Evolutionary conservation across 2,329 filamentous ascomycete species (phyloP), one percentile per base, ranked within the genome.

Genomic region (Alternaria ventricosa): DNA sequence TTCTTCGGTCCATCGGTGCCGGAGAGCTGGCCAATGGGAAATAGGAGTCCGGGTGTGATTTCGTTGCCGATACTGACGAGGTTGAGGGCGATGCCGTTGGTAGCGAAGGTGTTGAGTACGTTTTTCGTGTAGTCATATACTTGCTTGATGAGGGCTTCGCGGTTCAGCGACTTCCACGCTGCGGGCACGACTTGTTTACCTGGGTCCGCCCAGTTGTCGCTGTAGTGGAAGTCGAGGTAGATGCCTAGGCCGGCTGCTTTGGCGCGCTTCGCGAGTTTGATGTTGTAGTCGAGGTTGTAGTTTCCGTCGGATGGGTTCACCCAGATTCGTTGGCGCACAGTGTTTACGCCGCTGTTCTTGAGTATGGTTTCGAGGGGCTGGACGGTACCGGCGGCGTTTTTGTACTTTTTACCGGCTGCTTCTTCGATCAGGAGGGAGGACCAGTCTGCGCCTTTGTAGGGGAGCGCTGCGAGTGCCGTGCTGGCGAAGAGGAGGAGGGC

Each of bases 61-160:
- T 93, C 91, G 72, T 93, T 93, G 23, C 91, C 91, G 67, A 93
- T 89, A 15, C 88, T 89, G 54, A 93, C 85, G 54, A 93, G 88
- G 2, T 83, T 81, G 0, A 90, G 86, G 4, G 82, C 78, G 22
- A 92, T 82, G 4, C 84, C 84, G 15, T 85, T 85, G 0, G 77
- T 76, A 1, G 86, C 83, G 71, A 92, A 92, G 15, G 83, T 79
- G 72, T 93, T 87, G 61, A 87, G 85, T 0, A 90, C 86, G 4
- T 84, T 82, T 5, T 85, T 78, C 0, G 90, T 93, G 78, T 93
- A 92, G 78, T 90, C 89, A 80, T 92, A 91, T 11, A 92, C 77
- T 71, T 86, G 82, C 83, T 85, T 87, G 2, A 88, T 75, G 1
- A 93, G 82, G 57, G 86, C 83, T 28, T 86, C 84, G 55, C 90